Conservation (phyloP, 352 stramenopile genomes). For the Pythium dissimile region DNA sequence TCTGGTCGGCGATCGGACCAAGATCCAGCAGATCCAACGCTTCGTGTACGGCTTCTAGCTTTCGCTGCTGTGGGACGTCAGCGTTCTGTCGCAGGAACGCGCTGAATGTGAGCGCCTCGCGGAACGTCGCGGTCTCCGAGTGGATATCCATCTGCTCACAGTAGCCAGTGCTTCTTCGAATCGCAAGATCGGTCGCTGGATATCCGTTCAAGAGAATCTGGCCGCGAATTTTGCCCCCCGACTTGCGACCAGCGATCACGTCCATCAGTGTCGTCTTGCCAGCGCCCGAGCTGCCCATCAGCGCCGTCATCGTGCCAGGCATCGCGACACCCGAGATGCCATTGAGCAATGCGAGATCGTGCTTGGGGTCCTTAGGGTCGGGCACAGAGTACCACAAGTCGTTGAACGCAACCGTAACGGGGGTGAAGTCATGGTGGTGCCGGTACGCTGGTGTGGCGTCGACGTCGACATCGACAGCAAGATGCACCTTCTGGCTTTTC, state of each 20-base stretch:
- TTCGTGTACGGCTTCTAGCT: neutral
- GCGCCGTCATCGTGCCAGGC: constrained; percentile 14
- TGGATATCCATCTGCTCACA: constrained; percentile 1
- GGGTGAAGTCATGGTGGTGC: neutral
- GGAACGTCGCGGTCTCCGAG: neutral
- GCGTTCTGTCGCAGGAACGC: neutral
- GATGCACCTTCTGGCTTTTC: neutral
- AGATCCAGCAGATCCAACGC: neutral
- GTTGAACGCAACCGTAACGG: neutral
- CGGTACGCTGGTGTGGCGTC: neutral
- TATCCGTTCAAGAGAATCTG: constrained; percentile 8
- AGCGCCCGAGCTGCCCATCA: constrained; percentile 9
- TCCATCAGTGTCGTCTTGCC: neutral
- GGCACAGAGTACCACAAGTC: constrained; percentile 6
- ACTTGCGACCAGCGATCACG: neutral
- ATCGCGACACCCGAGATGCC: neutral
- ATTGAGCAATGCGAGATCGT: neutral
- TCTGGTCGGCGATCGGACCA: constrained; percentile 14
- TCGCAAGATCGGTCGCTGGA: neutral
- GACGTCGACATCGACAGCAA: too few relatives aligned
- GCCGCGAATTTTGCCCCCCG: neutral
- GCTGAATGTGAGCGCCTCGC: neutral
- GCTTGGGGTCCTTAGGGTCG: neutral
- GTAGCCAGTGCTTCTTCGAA: neutral
- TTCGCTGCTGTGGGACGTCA: neutral